Evolutionary conservation across 495 filamentous ascomycete genomes (phyloP).

Genomic region (Penicillium coprophilum): DNA sequence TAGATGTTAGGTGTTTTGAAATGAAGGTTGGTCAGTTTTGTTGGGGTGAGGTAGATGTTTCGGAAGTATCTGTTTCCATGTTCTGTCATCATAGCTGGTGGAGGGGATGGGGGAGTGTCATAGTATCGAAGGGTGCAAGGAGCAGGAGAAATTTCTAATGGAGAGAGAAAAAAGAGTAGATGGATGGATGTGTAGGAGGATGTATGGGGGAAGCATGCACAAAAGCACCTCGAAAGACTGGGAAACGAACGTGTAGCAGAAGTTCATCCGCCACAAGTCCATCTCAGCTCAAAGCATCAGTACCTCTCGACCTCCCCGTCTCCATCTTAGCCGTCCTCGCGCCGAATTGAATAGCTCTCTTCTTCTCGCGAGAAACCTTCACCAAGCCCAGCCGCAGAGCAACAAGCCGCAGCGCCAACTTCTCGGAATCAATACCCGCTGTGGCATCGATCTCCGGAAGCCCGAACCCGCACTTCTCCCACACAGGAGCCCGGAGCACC

Average conservation of each 20-base stretch:
- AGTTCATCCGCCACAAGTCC: not conserved
- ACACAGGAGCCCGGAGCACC: slow-evolving; percentile 70
- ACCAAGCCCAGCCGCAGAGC: slow-evolving; percentile 72
- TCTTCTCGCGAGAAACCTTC: slow-evolving; percentile 76
- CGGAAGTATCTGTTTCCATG: slow-evolving; percentile 54
- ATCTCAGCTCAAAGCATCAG: slow-evolving; percentile 46
- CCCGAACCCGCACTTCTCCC: slow-evolving; percentile 83
- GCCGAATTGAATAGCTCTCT: slow-evolving; percentile 90
- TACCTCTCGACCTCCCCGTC: slow-evolving; percentile 69
- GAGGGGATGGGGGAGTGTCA: not conserved
- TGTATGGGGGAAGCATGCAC: not conserved
- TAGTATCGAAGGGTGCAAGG: not conserved
- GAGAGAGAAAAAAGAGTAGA: slow-evolving; percentile 2
- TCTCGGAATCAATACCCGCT: slow-evolving; percentile 66
- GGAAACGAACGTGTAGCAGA: not conserved
- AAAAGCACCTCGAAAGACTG: not conserved
- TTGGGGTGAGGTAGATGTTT: slow-evolving; percentile 24
- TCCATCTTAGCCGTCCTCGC: slow-evolving; percentile 86
- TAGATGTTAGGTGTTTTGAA: not conserved
- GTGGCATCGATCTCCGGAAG: slow-evolving; percentile 15
- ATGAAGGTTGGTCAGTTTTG: slow-evolving; percentile 2
- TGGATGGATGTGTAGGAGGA: not conserved
- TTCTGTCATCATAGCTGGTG: slow-evolving; percentile 50
- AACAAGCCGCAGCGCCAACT: slow-evolving; percentile 76
- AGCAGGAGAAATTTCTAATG: slow-evolving; percentile 1